Evolutionary conservation across 345 rosid genomes (phyloP).

Genomic region (Crucihimalaya himalaica): DNA sequence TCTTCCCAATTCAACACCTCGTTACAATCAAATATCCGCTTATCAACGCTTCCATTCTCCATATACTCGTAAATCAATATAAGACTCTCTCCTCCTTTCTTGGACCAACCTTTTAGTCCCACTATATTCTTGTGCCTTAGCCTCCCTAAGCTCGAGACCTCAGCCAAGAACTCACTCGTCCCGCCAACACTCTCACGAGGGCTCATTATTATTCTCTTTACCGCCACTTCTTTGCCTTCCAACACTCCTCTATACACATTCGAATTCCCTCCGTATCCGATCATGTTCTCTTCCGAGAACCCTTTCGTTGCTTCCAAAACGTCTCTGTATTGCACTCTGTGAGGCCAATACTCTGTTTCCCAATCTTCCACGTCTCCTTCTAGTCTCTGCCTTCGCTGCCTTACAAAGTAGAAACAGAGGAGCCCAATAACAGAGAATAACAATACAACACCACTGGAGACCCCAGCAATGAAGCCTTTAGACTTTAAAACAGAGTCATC

Average conservation of each 20-base stretch:
- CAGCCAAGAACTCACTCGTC: constrained; percentile 60
- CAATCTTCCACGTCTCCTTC: constrained; percentile 69
- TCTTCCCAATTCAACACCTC: constrained; percentile 48
- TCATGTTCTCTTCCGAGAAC: constrained; percentile 57
- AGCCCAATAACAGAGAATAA: constrained; percentile 47
- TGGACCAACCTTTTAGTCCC: constrained; percentile 76
- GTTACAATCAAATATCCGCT: constrained; percentile 50
- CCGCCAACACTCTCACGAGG: constrained; percentile 58
- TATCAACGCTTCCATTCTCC: constrained; percentile 78
- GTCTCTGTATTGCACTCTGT: constrained; percentile 53
- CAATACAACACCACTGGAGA: constrained; percentile 45
- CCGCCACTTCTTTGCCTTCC: constrained; percentile 60
- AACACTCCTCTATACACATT: constrained; percentile 73
- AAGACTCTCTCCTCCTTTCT: constrained; percentile 64
- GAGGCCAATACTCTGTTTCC: constrained; percentile 94
- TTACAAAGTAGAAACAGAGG: constrained; percentile 31
- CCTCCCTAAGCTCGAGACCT: constrained; percentile 73
- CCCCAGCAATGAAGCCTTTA: constrained; percentile 57
- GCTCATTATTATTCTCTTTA: constrained; percentile 57
- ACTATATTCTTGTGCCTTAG: constrained; percentile 66
- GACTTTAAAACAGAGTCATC: constrained; percentile 44
- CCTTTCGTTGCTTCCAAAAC: constrained; percentile 58
- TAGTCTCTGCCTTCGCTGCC: constrained; percentile 39
- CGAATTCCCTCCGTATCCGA: constrained; percentile 73
- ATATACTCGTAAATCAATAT: constrained; percentile 72